Evolutionary conservation across 495 filamentous ascomycete genomes (phyloP), one percentile per base, ranked within the genome.

Genomic region (Umbilicaria muhlenbergii): DNA sequence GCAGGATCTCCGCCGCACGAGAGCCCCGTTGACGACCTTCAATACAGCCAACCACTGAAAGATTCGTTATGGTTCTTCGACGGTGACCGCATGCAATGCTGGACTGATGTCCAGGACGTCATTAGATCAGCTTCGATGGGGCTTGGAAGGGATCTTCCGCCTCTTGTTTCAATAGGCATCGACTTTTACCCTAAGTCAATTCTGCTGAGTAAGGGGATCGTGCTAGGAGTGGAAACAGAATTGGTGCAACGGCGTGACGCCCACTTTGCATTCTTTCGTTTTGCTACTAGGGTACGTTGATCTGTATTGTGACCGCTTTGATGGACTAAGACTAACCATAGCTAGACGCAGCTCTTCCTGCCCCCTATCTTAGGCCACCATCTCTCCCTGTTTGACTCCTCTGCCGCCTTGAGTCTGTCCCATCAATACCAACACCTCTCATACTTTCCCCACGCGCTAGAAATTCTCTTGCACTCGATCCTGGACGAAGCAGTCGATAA

Each of bases 51-150:
- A 38, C 78, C 67, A 21, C 69, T 96, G 19, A 70, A 74, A 32
- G 87, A 96, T 62, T 95, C 89, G 8, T 67, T 99, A 1, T 99
- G 91, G 91, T 74, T 81, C 37, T 96, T 95, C 61, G 86, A 94
- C 54, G 91, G 92, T 16, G 71, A 70, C 18, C 74, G 83, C 44
- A 68, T 95, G 42, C 60, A 84, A 40, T 76, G 81, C 10, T 98
- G 91, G 91, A 70, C 81, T 14, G 85, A 96, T 57, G 72, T 96
- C n/a, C 79, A 93, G 45, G 85, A 88, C 45, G 75, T 95, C 31
- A 64, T 95, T 14, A 70, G 74, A 38, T 75, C 74, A 6, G 75
- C 77, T 10, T 72, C 75, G 12, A 62, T 68, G 13, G 83, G 80
- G 34, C 50, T 61, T 35, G 43, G 49, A 18, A 58, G 68, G 34